Conservation (phyloP, 1,284 basidiomycete genomes). For the Rhodotorula sp. region DNA sequence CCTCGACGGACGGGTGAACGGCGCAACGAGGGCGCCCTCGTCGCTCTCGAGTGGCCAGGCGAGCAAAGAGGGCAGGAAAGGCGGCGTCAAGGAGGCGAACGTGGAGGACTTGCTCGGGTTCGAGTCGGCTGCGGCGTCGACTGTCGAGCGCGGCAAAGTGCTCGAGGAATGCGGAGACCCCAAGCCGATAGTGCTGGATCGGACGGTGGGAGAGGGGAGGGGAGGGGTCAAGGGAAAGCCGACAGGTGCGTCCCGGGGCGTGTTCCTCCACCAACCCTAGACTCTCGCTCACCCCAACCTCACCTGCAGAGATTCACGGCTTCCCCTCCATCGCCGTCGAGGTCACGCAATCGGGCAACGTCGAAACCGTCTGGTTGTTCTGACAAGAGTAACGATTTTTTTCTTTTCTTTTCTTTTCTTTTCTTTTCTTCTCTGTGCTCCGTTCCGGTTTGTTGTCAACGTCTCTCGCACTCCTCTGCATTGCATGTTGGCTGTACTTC, state of each 20-base stretch:
- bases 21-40: not conserved
- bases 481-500: too few relatives aligned
- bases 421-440: too few relatives aligned
- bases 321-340: constrained; percentile 43
- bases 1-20: not conserved
- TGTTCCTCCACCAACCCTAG: too few relatives aligned
- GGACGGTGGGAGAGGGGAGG: constrained; percentile 37
- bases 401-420: too few relatives aligned
- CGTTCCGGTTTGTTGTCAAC: too few relatives aligned
- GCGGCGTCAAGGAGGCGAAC: not conserved
- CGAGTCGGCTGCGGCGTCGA: not conserved
- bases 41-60: not conserved
- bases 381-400: constrained; percentile 7
- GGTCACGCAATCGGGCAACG: constrained; percentile 39
- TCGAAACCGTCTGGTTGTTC: constrained; percentile 47
- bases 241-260: constrained; percentile 36
- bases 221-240: constrained; percentile 33
- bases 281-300: too few relatives aligned
- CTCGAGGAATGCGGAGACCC: constrained; percentile 11
- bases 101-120: constrained; percentile 9
- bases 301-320: constrained; percentile 40
- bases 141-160: not conserved
- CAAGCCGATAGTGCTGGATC: constrained; percentile 43
- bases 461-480: too few relatives aligned
- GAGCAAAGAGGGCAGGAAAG: not conserved